A percentile compares a stretch with the other conserved stretches of the same genome.
Conservation (phyloP, 331 rosid genomes). For the Malus hybrid region DNA sequence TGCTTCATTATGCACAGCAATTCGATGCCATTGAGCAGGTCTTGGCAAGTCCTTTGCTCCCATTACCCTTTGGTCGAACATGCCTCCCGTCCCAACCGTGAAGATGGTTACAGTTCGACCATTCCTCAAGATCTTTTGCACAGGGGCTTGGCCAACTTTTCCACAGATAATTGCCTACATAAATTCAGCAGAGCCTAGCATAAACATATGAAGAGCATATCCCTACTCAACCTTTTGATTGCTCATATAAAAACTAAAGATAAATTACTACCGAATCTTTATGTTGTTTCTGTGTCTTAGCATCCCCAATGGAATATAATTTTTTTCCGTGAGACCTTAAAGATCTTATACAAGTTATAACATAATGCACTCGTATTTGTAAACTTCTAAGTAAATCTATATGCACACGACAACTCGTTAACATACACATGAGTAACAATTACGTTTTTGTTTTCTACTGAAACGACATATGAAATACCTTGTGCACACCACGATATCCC, state of each 20-base stretch:
- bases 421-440: not conserved
- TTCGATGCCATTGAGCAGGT: conserved; percentile 94
- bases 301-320: not conserved
- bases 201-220: not conserved
- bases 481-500: conserved; percentile 94
- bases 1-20: conserved; percentile 77
- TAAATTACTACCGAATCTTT: not conserved
- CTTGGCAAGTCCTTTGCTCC: conserved; percentile 60
- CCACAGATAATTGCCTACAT: conserved; percentile 91
- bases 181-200: not conserved
- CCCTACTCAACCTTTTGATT: not conserved
- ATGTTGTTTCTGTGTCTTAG: conserved; percentile 9
- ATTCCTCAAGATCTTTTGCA: conserved; percentile 91
- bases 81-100: conserved; percentile 94
- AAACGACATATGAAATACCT: conserved; percentile 41
- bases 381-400: too few relatives aligned
- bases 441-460: not conserved
- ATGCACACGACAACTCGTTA: not conserved
- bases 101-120: conserved; percentile 74
- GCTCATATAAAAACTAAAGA: not conserved
- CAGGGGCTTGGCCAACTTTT: conserved; percentile 89
- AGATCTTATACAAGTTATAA: not conserved
- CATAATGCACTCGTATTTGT: too few relatives aligned
- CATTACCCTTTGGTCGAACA: conserved; percentile 76
- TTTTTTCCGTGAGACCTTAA: not conserved